phyloP scores from a whole-genome alignment of 768 basidiomycete genomes.

The Amanita molliuscula region DNA sequence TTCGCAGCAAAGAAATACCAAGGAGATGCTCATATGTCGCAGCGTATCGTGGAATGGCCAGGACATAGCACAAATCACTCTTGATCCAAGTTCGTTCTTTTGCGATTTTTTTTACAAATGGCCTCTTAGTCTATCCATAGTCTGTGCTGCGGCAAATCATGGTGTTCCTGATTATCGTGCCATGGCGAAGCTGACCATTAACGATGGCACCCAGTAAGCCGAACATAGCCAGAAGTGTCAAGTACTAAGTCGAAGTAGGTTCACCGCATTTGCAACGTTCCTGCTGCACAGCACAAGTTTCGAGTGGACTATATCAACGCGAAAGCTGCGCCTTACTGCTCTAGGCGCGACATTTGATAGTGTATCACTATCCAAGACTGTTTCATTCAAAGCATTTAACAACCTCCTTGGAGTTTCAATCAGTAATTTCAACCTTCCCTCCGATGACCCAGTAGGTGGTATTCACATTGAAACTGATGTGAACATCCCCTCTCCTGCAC shows the following conservation, averaged over 20 bases:
- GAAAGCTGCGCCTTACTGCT: slow-evolving; percentile 51
- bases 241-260: slow-evolving; percentile 21
- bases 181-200: slow-evolving; percentile 44
- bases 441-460: slow-evolving; percentile 57
- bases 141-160: slow-evolving; percentile 56
- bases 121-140: slow-evolving; percentile 18
- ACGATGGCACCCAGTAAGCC: slow-evolving; percentile 35
- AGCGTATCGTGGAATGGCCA: slow-evolving; percentile 57
- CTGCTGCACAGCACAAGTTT: slow-evolving; percentile 56
- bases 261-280: slow-evolving; percentile 57
- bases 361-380: slow-evolving; percentile 46
- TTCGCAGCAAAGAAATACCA: background rate
- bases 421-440: slow-evolving; percentile 59
- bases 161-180: slow-evolving; percentile 57
- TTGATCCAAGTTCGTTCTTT: slow-evolving; percentile 39
- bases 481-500: slow-evolving; percentile 52
- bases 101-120: background rate
- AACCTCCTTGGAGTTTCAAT: slow-evolving; percentile 61
- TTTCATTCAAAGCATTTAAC: slow-evolving; percentile 64
- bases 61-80: slow-evolving; percentile 50
- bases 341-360: slow-evolving; percentile 62
- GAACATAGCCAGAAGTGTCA: background rate
- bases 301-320: slow-evolving; percentile 60
- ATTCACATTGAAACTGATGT: slow-evolving; percentile 64
- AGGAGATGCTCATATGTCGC: background rate